Conservation (phyloP, 192 early-diverging fungal species). For the Dissophora ornata region DNA sequence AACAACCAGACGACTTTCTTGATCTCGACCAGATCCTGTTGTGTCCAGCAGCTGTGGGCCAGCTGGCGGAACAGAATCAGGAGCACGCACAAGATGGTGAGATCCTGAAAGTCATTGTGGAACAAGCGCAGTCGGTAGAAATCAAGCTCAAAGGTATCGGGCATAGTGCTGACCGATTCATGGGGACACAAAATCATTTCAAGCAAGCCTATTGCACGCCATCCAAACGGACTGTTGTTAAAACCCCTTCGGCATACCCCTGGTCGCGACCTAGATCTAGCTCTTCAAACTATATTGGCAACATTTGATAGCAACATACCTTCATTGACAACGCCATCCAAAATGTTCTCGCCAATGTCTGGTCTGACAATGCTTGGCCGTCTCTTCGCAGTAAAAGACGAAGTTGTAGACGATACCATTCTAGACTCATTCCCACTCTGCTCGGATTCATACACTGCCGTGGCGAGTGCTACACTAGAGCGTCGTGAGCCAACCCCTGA, state of each 20-base stretch:
- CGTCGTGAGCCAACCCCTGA: not conserved
- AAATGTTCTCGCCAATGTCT: constrained; percentile 51
- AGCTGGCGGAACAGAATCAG: constrained; percentile 55
- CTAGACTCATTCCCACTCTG: not conserved
- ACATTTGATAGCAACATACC: constrained; percentile 29
- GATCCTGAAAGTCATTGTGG: constrained; percentile 58
- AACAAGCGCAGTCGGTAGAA: constrained; percentile 54
- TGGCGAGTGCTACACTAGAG: not conserved
- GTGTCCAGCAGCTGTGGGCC: constrained; percentile 48
- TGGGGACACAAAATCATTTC: constrained; percentile 45
- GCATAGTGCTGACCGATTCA: constrained; percentile 34
- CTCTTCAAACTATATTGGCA: too few relatives aligned
- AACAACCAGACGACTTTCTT: constrained; percentile 50
- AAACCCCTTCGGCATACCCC: too few relatives aligned
- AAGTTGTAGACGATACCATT: not conserved
- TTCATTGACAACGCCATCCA: constrained; percentile 52
- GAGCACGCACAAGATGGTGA: constrained; percentile 52
- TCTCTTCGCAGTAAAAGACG: constrained; percentile 16
- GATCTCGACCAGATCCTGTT: constrained; percentile 52
- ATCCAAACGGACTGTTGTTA: too few relatives aligned
- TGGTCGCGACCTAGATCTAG: too few relatives aligned
- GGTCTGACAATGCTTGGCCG: constrained; percentile 31
- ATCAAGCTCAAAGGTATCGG: constrained; percentile 56
- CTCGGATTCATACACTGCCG: not conserved
- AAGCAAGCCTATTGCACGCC: constrained; percentile 31